phyloP scores from a whole-genome alignment of 257 asterid genomes.

The Solanum clarkiae region DNA sequence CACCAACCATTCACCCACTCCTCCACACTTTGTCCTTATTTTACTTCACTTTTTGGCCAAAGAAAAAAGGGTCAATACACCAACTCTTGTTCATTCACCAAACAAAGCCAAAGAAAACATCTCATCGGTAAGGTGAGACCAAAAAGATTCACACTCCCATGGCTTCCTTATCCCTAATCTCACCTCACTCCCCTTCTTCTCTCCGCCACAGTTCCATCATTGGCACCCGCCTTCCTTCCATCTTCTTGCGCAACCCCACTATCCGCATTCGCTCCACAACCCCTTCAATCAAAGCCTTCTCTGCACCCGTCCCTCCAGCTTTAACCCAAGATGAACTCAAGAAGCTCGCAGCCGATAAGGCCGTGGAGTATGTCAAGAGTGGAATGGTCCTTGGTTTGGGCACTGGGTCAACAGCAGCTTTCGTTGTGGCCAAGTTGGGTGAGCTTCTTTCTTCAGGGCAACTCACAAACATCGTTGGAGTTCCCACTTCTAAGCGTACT shows the following conservation, averaged over 20 bases:
- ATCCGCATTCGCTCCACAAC: conserved; percentile 1
- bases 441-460: conserved; percentile 54
- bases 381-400: conserved; percentile 98
- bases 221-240: background rate
- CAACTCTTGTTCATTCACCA: background rate
- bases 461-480: conserved; percentile 58
- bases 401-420: conserved; percentile 98
- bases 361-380: conserved; percentile 67
- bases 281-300: conserved; percentile 21
- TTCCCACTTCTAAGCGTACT: conserved; percentile 77
- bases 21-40: background rate
- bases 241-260: background rate
- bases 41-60: background rate
- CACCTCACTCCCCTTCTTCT: background rate
- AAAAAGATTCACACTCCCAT: background rate
- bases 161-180: conserved; percentile 15
- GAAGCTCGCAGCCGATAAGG: conserved; percentile 87
- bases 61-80: background rate
- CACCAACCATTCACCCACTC: background rate
- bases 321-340: conserved; percentile 81
- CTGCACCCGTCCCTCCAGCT: conserved; percentile 28
- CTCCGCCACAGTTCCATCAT: conserved; percentile 3
- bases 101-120: background rate
- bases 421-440: conserved; percentile 84
- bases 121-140: background rate